Evolutionary conservation across 495 filamentous ascomycete genomes (phyloP).

Genomic region (Penicillium cosmopolitanum): DNA sequence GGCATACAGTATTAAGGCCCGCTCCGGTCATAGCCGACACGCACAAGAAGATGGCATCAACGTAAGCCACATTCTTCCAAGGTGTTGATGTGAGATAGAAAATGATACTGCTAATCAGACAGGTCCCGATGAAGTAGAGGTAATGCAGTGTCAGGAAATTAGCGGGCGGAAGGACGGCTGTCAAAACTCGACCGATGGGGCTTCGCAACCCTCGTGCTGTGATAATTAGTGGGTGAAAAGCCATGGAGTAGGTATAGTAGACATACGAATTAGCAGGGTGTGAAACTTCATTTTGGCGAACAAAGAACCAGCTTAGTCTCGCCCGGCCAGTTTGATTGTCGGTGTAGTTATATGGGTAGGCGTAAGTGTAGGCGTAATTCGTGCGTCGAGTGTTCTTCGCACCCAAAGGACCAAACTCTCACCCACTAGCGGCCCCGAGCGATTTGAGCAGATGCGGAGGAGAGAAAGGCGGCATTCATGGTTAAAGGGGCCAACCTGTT

Average conservation of each 20-base stretch:
- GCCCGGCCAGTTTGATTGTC: background rate
- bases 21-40: conserved; percentile 82
- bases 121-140: conserved; percentile 72
- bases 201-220: conserved; percentile 27
- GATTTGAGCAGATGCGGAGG: background rate
- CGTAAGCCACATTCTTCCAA: conserved; percentile 65
- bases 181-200: conserved; percentile 27
- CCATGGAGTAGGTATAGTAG: too few species aligned
- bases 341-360: background rate
- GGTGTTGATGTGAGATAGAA: conserved; percentile 74
- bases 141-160: conserved; percentile 84
- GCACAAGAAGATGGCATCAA: conserved; percentile 75
- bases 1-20: conserved; percentile 68
- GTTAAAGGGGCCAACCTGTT: background rate
- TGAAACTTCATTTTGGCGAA: conserved; percentile 11
- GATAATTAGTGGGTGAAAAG: background rate
- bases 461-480: background rate
- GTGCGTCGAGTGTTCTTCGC: background rate
- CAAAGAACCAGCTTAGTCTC: background rate
- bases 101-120: conserved; percentile 66
- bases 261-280: conserved; percentile 18
- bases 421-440: background rate
- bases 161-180: conserved; percentile 45
- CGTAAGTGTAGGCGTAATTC: background rate
- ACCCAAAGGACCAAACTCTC: background rate